phyloP scores from a whole-genome alignment of 2,329 filamentous ascomycete genomes.

The Botryotinia narcissicola region DNA sequence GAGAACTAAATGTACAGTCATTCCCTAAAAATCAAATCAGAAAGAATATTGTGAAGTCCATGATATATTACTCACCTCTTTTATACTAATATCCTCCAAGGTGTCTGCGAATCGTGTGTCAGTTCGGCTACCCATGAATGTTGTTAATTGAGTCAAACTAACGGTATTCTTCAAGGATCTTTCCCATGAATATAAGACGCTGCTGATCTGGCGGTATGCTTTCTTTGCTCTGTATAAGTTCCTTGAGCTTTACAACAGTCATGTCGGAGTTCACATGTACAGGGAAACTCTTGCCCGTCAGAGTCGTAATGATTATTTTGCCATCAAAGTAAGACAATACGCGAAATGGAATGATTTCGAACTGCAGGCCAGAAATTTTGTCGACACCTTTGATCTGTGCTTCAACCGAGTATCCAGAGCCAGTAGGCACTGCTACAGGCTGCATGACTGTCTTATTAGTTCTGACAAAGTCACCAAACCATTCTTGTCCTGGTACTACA shows the following conservation, averaged over 20 bases:
- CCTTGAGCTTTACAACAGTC: background rate
- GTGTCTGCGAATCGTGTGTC: background rate
- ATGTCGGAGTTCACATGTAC: background rate
- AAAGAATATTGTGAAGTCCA: no score
- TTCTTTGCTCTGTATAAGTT: background rate
- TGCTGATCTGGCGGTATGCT: background rate
- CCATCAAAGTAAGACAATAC: background rate
- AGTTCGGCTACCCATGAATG: background rate
- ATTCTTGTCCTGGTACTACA: slow-evolving; percentile 14
- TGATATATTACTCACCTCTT: background rate
- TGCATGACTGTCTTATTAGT: slow-evolving; percentile 23
- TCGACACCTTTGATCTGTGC: slow-evolving; percentile 16
- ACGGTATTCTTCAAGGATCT: background rate
- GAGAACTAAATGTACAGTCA: background rate
- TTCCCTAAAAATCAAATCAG: background rate
- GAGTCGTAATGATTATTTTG: background rate
- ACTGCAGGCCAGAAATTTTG: slow-evolving; percentile 12
- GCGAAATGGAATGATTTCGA: slow-evolving; percentile 15
- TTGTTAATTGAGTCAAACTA: background rate
- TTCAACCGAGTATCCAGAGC: slow-evolving; percentile 21
- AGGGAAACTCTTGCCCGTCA: background rate
- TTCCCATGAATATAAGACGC: background rate
- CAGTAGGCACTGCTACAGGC: slow-evolving; percentile 14
- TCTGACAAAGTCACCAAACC: slow-evolving; percentile 23
- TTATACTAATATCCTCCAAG: background rate